Evolutionary conservation across 2,329 filamentous ascomycete genomes (phyloP).

Genomic region (Nothophaeocryptopus gaeumannii): DNA sequence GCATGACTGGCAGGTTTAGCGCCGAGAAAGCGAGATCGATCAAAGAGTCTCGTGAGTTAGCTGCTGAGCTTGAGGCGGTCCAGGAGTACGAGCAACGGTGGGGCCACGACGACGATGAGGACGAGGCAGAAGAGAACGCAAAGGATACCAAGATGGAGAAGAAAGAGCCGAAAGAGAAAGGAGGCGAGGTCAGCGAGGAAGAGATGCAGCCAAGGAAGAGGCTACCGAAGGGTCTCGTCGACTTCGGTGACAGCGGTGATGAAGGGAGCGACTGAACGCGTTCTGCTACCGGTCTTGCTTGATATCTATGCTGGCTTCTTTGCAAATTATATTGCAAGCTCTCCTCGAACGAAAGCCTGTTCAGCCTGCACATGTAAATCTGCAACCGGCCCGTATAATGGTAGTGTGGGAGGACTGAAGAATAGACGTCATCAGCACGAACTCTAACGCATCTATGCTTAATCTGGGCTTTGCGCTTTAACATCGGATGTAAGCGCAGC

Average conservation of each 20-base stretch:
- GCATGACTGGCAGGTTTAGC: conserved; percentile 87
- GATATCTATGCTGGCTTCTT: too few species aligned
- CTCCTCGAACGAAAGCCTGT: too few species aligned
- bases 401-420: too few species aligned
- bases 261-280: conserved; percentile 28
- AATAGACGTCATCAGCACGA: too few species aligned
- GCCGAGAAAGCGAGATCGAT: conserved; percentile 80
- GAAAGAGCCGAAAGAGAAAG: neutral
- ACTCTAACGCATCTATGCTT: too few species aligned
- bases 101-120: conserved; percentile 51
- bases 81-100: conserved; percentile 76
- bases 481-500: too few species aligned
- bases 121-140: conserved; percentile 13
- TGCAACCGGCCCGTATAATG: too few species aligned
- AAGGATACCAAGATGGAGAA: conserved; percentile 9
- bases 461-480: too few species aligned
- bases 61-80: conserved; percentile 79
- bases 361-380: too few species aligned
- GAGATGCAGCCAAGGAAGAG: conserved; percentile 20
- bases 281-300: neutral
- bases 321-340: too few species aligned
- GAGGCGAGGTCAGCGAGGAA: conserved; percentile 10
- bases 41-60: conserved; percentile 79
- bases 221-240: conserved; percentile 35
- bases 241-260: conserved; percentile 38